Base-by-base conservation (phyloP, 2,329 filamentous ascomycete species). In the Penicillium sp. region DNA sequence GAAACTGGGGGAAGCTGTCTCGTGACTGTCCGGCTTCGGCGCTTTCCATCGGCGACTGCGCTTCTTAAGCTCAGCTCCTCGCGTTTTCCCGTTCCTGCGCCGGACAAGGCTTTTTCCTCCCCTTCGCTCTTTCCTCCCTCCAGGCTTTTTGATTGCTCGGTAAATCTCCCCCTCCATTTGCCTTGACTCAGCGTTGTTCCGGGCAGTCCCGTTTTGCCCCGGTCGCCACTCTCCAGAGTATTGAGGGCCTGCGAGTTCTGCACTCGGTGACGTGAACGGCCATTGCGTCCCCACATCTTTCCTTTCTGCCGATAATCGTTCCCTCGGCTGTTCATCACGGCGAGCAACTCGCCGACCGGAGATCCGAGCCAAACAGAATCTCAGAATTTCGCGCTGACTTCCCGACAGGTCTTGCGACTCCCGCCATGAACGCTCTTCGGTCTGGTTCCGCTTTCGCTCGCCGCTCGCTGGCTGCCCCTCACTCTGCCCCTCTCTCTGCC, bases 391-490 rank as follows among this genome's bases (percentile, higher is more conserved):
- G 30, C 16, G 43, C 49, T 53, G 49, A 53, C 49, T 38, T 48
- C 32, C 39, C 25, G 34, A 34, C 26, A 27, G 26, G 29, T 22
- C 6, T 13, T 29, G 17, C 22, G 27, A 36, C 32, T 41, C 29
- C 31, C 42, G 55, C 47, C 39, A 64, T 64, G 60, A 55, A 57
- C 51, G 51, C 61, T 33, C 53, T 61, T 57, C 62, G 61, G 56
- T 56, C 57, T 49, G 56, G 50, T 61, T 65, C 62, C 62, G 62
- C 59, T 51, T 57, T 59, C 51, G 59, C 60, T 56, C 59, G 59
- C 45, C 57, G 57, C 38, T 53, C 55, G 39, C 41, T 60, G 31
- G 51, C 53, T 50, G 50, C 52, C 49, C 54, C 57, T 52, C 44
- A 51, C 40, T 33, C 50, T 45, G 50, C 53, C 55, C 54, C 57